Evolutionary conservation across 2,329 filamentous ascomycete species (phyloP).

Genomic region (Sporothrix protearum): DNA sequence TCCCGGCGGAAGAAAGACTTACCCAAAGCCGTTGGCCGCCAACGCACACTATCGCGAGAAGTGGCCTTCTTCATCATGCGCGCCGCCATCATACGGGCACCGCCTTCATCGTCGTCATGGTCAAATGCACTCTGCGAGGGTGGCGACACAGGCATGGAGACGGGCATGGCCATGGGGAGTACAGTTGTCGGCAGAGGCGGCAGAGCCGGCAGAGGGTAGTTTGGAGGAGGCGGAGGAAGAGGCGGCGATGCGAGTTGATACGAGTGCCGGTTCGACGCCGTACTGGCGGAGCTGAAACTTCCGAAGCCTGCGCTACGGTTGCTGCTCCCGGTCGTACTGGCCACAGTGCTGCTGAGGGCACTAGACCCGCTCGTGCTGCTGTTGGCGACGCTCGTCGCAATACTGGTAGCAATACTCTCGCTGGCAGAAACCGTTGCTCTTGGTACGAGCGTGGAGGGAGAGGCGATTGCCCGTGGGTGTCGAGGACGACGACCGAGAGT

Average conservation of each 20-base stretch:
- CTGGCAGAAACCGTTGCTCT: slow-evolving; percentile 26
- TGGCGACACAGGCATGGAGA: background rate
- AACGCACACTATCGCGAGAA: slow-evolving; percentile 10
- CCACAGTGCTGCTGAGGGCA: slow-evolving; percentile 1
- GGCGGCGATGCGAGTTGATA: background rate
- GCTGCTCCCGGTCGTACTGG: background rate
- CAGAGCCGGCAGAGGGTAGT: background rate
- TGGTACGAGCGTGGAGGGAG: slow-evolving; percentile 25
- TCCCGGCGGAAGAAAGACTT: slow-evolving; percentile 19
- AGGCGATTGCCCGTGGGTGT: slow-evolving; percentile 2
- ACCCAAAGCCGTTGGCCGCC: slow-evolving; percentile 17
- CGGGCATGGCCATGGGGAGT: background rate
- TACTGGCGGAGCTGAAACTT: slow-evolving; percentile 20
- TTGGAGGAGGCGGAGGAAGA: background rate
- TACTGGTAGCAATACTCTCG: slow-evolving; percentile 24
- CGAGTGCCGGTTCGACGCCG: slow-evolving; percentile 15
- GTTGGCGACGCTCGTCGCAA: slow-evolving; percentile 18
- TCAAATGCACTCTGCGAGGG: slow-evolving; percentile 28
- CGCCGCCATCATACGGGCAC: slow-evolving; percentile 5
- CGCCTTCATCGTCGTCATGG: slow-evolving; percentile 20
- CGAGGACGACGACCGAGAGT: background rate
- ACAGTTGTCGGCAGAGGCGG: background rate
- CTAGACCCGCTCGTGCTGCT: slow-evolving; percentile 21
- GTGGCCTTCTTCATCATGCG: slow-evolving; percentile 15
- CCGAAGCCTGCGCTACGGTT: slow-evolving; percentile 9